phyloP scores from a whole-genome alignment of 2,329 filamentous ascomycete species.

The Penicillium paneum region DNA sequence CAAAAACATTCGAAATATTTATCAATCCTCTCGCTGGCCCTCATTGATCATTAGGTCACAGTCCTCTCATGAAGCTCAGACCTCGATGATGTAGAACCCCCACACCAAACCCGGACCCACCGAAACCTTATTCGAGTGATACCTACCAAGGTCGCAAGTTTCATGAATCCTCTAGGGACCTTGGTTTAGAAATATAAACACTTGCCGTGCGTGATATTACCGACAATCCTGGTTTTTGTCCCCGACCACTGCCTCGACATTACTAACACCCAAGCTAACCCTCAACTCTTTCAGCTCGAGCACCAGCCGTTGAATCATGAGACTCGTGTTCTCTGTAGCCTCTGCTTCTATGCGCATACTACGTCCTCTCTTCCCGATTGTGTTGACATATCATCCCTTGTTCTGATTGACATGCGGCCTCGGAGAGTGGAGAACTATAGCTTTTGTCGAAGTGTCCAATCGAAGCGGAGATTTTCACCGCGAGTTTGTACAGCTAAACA shows the following conservation, averaged over 20 bases:
- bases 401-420: no score
- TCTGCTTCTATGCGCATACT: no score
- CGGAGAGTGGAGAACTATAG: no score
- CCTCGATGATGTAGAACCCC: background rate
- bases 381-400: no score
- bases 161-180: background rate
- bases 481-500: no score
- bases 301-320: background rate
- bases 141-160: background rate
- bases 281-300: background rate
- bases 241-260: background rate
- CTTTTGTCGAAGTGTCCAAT: no score
- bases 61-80: background rate
- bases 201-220: background rate
- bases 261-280: background rate
- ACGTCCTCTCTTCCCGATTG: no score
- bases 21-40: background rate
- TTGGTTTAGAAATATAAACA: background rate
- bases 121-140: background rate
- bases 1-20: constrained; percentile 15
- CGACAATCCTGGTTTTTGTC: no score
- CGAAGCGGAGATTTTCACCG: no score
- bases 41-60: background rate
- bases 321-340: background rate
- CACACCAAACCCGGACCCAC: background rate